These are phyloP conservation scores for Podaxis carcinomalis DNA, from an alignment of 768 basidiomycete species.

Conservation along the genomic window DNA sequence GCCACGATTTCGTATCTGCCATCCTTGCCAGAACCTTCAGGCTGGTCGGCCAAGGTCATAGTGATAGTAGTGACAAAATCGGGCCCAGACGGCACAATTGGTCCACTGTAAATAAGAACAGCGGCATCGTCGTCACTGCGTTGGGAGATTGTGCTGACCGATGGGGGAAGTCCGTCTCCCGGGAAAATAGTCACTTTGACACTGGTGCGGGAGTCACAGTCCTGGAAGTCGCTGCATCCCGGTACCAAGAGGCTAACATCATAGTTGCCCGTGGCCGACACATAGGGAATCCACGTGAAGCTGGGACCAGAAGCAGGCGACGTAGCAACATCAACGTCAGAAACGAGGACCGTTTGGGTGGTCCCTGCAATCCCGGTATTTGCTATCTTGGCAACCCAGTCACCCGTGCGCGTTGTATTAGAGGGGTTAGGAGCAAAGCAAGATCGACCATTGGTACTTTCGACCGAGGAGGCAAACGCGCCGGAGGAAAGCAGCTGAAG, in stretches of 20 bases:
- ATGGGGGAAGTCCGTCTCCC: slow-evolving; percentile 59
- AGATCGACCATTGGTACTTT: slow-evolving; percentile 53
- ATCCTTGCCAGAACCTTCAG: slow-evolving; percentile 56
- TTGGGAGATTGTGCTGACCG: slow-evolving; percentile 70
- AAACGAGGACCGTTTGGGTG: slow-evolving; percentile 65
- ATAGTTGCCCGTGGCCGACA: slow-evolving; percentile 87
- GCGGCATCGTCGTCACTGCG: slow-evolving; percentile 59
- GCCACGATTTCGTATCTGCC: slow-evolving; percentile 83
- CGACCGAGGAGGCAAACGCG: slow-evolving; percentile 77
- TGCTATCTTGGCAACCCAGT: slow-evolving; percentile 62
- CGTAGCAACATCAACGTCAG: slow-evolving; percentile 63
- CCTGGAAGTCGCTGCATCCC: slow-evolving; percentile 76
- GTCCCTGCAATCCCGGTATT: slow-evolving; percentile 80
- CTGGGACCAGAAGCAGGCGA: slow-evolving; percentile 59
- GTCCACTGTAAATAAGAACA: slow-evolving; percentile 73
- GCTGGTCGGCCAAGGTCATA: slow-evolving; percentile 66
- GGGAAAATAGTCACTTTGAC: slow-evolving; percentile 84
- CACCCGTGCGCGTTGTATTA: slow-evolving; percentile 59
- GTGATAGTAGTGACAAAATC: slow-evolving; percentile 71
- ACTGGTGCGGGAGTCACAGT: slow-evolving; percentile 76
- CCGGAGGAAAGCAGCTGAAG: slow-evolving; percentile 92
- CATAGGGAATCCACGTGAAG: slow-evolving; percentile 88
- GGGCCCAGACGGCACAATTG: slow-evolving; percentile 69
- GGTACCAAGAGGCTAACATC: slow-evolving; percentile 82
- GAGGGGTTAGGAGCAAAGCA: slow-evolving; percentile 80